Evolutionary conservation across 345 rosid species (phyloP).

Genomic region (Syzygium aromaticum): DNA sequence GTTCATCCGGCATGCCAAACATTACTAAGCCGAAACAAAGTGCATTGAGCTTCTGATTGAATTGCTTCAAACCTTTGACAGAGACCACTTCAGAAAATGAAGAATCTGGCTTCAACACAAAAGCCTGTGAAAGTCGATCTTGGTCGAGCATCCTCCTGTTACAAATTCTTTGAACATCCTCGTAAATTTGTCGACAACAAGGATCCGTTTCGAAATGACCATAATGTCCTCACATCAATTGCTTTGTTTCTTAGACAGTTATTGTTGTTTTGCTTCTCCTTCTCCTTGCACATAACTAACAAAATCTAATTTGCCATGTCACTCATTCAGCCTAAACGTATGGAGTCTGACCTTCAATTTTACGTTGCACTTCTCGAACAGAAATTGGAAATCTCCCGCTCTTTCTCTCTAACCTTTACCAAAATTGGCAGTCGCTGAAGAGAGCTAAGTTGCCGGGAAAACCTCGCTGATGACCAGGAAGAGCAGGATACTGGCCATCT

Average conservation of each 20-base stretch:
- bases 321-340: neutral
- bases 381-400: neutral
- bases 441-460: neutral
- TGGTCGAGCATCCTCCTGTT: neutral
- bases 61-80: neutral
- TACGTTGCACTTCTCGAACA: neutral
- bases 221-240: neutral
- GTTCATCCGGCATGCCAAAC: neutral
- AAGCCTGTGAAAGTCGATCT: neutral
- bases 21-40: neutral
- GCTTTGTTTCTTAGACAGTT: neutral
- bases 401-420: neutral
- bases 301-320: no score
- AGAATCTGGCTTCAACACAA: neutral
- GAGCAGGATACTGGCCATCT: neutral
- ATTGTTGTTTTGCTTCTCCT: neutral
- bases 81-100: neutral
- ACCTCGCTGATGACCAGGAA: conserved; percentile 2
- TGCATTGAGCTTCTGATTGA: neutral
- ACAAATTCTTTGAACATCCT: neutral
- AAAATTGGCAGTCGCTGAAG: neutral
- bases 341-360: neutral
- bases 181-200: no score
- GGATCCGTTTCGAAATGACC: neutral
- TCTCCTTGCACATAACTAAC: no score